Evolutionary conservation across 2,329 filamentous ascomycete genomes (phyloP).

Genomic region (Cryoendolithus antarcticus): DNA sequence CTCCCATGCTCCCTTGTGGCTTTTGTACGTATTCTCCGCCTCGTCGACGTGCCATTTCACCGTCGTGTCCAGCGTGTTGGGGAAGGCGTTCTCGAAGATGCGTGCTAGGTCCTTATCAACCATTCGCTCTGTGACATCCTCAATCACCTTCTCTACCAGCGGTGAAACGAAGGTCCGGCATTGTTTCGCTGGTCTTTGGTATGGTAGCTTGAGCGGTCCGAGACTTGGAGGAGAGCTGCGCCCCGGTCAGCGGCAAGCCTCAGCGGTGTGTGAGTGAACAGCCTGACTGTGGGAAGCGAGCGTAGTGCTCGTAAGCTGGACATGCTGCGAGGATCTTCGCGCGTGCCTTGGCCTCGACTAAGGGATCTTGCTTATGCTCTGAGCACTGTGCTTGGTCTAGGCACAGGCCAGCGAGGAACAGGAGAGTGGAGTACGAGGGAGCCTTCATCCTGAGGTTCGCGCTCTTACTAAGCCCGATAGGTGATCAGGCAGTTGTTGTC

Average conservation of each 20-base stretch:
- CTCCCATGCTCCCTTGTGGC: conserved; percentile 56
- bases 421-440: conserved; percentile 15
- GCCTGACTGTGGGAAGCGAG: conserved; percentile 24
- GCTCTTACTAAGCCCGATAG: too few species aligned
- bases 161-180: conserved; percentile 86
- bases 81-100: conserved; percentile 90
- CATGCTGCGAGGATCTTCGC: conserved; percentile 25
- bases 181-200: conserved; percentile 64
- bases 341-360: conserved; percentile 16
- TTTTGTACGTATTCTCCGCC: conserved; percentile 28
- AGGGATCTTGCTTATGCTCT: conserved; percentile 11
- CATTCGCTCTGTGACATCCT: conserved; percentile 67
- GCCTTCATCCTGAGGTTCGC: conserved; percentile 10
- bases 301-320: conserved; percentile 28
- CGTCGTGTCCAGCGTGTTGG: conserved; percentile 82
- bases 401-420: conserved; percentile 19
- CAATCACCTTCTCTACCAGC: conserved; percentile 77
- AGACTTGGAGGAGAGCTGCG: conserved; percentile 62
- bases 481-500: too few species aligned
- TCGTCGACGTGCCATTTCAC: conserved; percentile 73
- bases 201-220: conserved; percentile 69
- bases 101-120: conserved; percentile 78
- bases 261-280: neutral
- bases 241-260: conserved; percentile 7
- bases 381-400: conserved; percentile 12